Base-by-base conservation (phyloP, 164 flowering plant genomes). In the Sedum album region DNA sequence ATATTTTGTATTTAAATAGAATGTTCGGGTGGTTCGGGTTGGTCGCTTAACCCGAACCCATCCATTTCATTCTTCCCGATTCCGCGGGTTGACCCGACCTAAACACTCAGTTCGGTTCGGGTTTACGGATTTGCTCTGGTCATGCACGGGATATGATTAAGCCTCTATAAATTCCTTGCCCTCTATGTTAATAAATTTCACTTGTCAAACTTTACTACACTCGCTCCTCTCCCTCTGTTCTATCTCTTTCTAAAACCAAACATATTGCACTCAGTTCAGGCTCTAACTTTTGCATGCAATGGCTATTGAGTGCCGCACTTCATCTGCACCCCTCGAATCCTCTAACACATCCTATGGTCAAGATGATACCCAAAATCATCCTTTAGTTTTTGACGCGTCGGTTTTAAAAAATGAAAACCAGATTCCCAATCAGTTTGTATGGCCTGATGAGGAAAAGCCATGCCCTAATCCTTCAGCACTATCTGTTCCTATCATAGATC, bases 381-480 rank as follows among this genome's bases (percentile, higher is more conserved):
- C 39, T 23, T 14, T 75, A 21, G 55, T 68, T 20, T 83, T 81
- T 64, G 86, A 84, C 39, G 69, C 82, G 1, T 33, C 82, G 0
- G 11, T 80, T 39, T 76, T 84, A n/a, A 75, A 71, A 25, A 15
- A 74, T 68, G 71, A 81, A 63, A 3, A 74, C 33, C 66, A 72
- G 60, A 76, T 89, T 65, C 90, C 96, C 0, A 42, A 74, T 4
- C 79, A 83, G 48, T 89, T 88, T 82, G 73, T 89, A 21, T 89
- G 93, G 91, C 88, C 96, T 0, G 87, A 86, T 68, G 72, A 82
- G 6, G 96, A 88, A 23, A 81, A 79, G 68, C 89, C 91, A 8
- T 30, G 71, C 49, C 36, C 61, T 10, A 28, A 55, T 26, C 61
- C 31, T 26, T 28, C 61, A 17, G 83, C 79, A 64, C 84, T 88